Evolutionary conservation across 2,329 filamentous ascomycete species (phyloP).

Genomic region (Claviceps maximensis): DNA sequence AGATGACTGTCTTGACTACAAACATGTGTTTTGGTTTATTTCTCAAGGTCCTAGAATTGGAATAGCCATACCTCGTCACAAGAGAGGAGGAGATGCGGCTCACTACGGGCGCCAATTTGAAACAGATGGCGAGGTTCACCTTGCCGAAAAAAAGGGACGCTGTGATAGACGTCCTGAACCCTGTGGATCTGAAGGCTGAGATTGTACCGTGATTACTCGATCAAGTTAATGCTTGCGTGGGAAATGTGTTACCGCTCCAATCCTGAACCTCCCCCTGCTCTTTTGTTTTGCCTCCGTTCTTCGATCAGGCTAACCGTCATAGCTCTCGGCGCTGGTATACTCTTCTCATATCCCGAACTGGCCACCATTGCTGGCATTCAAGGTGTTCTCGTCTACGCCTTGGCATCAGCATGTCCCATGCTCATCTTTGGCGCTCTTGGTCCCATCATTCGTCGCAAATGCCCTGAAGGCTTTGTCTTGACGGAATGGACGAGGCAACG

Average conservation of each 20-base stretch:
- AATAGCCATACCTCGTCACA: constrained; percentile 2
- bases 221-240: constrained; percentile 99
- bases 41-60: neutral
- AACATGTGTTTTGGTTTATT: neutral
- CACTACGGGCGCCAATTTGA: constrained; percentile 76
- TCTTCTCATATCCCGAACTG: constrained; percentile 72
- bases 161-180: constrained; percentile 1
- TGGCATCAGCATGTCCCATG: constrained; percentile 59
- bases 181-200: constrained; percentile 64
- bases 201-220: constrained; percentile 94
- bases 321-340: constrained; percentile 74
- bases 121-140: constrained; percentile 37
- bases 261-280: constrained; percentile 13
- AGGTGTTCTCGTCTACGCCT: constrained; percentile 62
- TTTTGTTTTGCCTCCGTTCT: constrained; percentile 4
- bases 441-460: constrained; percentile 65
- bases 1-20: neutral
- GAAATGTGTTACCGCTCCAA: constrained; percentile 87
- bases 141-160: constrained; percentile 12
- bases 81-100: constrained; percentile 40
- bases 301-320: constrained; percentile 27
- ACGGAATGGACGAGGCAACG: constrained; percentile 75
- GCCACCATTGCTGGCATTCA: constrained; percentile 69
- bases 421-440: constrained; percentile 62
- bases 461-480: constrained; percentile 70